Evolutionary conservation across 2,329 filamentous ascomycete species (phyloP), one percentile per base, ranked within the genome.

Genomic region (Penicillium sp.): DNA sequence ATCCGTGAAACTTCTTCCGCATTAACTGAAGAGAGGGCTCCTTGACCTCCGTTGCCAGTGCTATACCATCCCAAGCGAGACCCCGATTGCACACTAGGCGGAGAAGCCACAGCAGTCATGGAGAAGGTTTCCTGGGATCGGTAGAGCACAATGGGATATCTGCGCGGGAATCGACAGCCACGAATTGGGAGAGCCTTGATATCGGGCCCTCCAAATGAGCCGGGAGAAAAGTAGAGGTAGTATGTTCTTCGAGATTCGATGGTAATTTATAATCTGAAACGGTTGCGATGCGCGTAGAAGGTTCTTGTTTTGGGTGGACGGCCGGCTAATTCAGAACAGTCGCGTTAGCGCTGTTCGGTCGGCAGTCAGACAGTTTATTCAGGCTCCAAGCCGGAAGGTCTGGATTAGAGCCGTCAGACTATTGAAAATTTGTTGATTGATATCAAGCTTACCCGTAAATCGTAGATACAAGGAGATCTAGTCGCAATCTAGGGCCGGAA

Each of bases 1-100:
- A 96, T 93, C 77, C 90, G 89, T 80, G 90, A 87, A 68, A 89
- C 87, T 79, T 96, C 92, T 81, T 96, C 92, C 76, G 88, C 81
- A 80, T 90, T 91, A 87, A 92, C 91, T 74, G 89, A 84, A 81
- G 85, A 83, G 70, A 86, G 80, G 75, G 83, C 83, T 80, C 84
- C 87, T 79, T 84, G 81, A 74, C 81, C 80, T 78, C 79, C 80
- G 78, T 84, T 83, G 82, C 79, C 73, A 80, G 78, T 68, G 65
- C 70, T 79, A 77, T 82, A 85, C 86, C 85, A 88, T 85, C 83
- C 83, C 79, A 84, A 79, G 75, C 81, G 83, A 73, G 83, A 80
- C 72, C 83, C 82, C 73, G 83, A 84, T 80, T 87, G 85, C 73
- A 88, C 85, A 75, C 83, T 85, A 70, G 85, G 82, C 65, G 85